Evolutionary conservation across 176 grass and related monocot species (phyloP).

Genomic region (Oryza australiensis): DNA sequence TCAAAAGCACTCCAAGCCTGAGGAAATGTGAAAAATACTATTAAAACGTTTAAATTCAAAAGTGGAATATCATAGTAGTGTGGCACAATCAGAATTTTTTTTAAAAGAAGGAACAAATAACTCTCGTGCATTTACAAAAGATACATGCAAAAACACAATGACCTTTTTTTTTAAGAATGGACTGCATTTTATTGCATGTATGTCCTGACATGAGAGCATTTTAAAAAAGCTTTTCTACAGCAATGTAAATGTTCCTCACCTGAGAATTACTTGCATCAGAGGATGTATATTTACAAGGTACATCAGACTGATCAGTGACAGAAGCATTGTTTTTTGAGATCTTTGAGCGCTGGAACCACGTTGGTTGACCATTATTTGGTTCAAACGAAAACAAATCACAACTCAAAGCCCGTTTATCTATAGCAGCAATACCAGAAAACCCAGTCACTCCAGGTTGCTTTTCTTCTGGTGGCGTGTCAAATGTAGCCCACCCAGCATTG

Average conservation of each 20-base stretch:
- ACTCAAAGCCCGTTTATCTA: conserved; percentile 15
- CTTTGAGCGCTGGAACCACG: conserved; percentile 30
- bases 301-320: conserved; percentile 38
- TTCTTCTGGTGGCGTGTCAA: conserved; percentile 63
- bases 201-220: not conserved
- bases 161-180: not conserved
- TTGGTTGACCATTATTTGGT: conserved; percentile 32
- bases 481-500: conserved; percentile 85
- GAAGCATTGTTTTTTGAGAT: conserved; percentile 32
- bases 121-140: not conserved
- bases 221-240: not conserved
- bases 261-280: conserved; percentile 45
- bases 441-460: conserved; percentile 32
- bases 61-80: not conserved
- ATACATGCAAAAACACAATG: not conserved
- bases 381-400: conserved; percentile 44
- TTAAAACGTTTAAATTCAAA: not conserved
- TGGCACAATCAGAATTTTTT: not conserved
- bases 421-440: conserved; percentile 16
- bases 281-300: conserved; percentile 28
- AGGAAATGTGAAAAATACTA: not conserved
- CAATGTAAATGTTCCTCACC: conserved; percentile 46
- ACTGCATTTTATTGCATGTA: not conserved
- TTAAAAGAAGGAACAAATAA: not conserved
- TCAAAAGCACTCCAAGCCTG: conserved; percentile 55